A percentile compares a stretch with the other conserved stretches of the same genome.
phyloP scores from a whole-genome alignment of 352 stramenopile species.

The Phytophthora cactorum region DNA sequence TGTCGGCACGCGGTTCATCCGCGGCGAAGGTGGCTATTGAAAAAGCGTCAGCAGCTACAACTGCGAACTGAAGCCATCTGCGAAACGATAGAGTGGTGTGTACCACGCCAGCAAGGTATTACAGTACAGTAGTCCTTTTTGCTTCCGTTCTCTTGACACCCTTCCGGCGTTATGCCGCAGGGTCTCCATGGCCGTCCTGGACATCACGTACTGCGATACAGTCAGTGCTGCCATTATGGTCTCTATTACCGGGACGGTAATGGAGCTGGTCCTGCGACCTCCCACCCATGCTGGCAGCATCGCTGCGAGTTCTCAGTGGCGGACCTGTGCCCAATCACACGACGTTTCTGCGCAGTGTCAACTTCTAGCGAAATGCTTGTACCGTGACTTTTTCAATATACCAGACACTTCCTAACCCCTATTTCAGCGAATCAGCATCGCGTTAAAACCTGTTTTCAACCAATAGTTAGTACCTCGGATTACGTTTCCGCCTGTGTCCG shows the following conservation, averaged over 20 bases:
- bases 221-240: background rate
- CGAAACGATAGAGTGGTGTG: background rate
- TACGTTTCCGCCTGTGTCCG: constrained; percentile 8
- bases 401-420: background rate
- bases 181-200: background rate
- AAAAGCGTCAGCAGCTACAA: background rate
- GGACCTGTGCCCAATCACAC: constrained; percentile 27
- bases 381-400: background rate
- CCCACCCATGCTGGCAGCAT: background rate
- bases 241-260: background rate
- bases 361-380: constrained; percentile 23
- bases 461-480: constrained; percentile 7
- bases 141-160: background rate
- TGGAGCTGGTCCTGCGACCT: background rate
- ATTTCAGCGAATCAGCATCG: constrained; percentile 7
- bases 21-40: background rate
- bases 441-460: background rate
- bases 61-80: background rate
- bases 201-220: background rate
- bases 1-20: too few relatives aligned
- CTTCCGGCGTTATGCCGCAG: background rate
- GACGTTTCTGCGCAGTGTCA: constrained; percentile 27
- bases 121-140: too few relatives aligned
- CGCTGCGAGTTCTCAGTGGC: constrained; percentile 16
- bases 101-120: background rate